Evolutionary conservation across 805 yeast genomes (phyloP).

Genomic region (Wickerhamiella galacta): DNA sequence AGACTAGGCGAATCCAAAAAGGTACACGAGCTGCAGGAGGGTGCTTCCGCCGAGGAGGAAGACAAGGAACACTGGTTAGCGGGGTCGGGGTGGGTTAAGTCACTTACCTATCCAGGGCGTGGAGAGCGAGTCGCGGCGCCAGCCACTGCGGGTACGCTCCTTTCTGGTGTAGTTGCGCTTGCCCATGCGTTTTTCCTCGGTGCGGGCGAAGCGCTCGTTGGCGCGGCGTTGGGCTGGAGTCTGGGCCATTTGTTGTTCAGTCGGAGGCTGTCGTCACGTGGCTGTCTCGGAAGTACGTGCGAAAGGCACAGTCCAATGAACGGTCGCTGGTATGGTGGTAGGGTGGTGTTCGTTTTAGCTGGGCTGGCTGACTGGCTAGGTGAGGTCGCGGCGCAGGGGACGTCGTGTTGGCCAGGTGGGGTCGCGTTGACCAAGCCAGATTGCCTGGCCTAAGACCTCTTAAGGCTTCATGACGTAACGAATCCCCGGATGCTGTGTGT

Average conservation of each 20-base stretch:
- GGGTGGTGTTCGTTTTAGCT: too few relatives aligned
- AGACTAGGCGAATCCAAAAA: too few relatives aligned
- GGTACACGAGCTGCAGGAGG: constrained; percentile 40
- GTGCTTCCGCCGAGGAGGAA: constrained; percentile 77
- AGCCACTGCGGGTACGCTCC: neutral
- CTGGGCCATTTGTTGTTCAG: constrained; percentile 27
- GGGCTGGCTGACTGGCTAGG: too few relatives aligned
- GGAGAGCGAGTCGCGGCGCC: neutral
- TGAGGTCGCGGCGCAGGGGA: too few relatives aligned
- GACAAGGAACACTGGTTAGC: constrained; percentile 27
- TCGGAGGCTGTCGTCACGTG: neutral
- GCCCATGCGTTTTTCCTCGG: constrained; percentile 58
- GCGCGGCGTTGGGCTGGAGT: constrained; percentile 79
- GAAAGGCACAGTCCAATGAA: too few relatives aligned
- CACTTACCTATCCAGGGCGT: constrained; percentile 1
- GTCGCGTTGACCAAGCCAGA: too few relatives aligned
- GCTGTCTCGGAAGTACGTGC: too few relatives aligned
- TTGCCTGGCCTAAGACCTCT: too few relatives aligned
- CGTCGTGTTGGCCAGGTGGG: too few relatives aligned
- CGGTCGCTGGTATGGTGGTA: too few relatives aligned
- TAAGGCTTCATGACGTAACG: too few relatives aligned
- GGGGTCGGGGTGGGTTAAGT: neutral
- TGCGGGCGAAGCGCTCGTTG: constrained; percentile 67
- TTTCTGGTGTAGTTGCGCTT: constrained; percentile 27
- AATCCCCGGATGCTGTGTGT: too few relatives aligned